Conservation (phyloP, 345 rosid species). For the Salix caprea region DNA sequence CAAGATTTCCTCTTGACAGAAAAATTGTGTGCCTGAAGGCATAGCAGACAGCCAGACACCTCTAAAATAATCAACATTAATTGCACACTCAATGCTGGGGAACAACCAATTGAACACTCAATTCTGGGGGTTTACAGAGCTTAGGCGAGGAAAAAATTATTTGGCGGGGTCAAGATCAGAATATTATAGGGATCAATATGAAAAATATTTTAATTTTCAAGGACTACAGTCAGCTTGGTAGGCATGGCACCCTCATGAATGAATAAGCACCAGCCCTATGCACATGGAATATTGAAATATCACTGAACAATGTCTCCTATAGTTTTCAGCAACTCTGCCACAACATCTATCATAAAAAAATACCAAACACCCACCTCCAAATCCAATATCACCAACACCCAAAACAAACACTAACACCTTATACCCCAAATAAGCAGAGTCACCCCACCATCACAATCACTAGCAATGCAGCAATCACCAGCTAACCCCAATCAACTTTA, state of each 20-base stretch:
- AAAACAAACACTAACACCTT: background rate
- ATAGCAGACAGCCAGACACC: background rate
- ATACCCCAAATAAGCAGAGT: background rate
- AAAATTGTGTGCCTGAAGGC: background rate
- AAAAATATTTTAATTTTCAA: background rate
- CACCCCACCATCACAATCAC: background rate
- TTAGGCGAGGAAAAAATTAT: background rate
- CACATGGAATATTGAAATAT: background rate
- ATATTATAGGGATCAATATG: background rate
- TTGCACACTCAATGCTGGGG: background rate
- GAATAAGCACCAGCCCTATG: background rate
- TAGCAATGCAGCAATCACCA: constrained; percentile 1
- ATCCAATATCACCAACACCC: background rate
- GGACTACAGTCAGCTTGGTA: background rate
- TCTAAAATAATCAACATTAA: background rate
- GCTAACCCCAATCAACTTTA: background rate
- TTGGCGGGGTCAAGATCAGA: background rate
- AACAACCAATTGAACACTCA: background rate
- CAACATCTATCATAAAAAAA: background rate
- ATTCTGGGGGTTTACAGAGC: background rate
- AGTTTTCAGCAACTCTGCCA: background rate
- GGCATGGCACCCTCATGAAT: background rate
- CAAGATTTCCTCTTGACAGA: background rate
- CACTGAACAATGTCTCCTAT: background rate
- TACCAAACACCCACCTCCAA: constrained; percentile 1